Evolutionary conservation across 805 yeast species (phyloP).

Genomic region (Myxozyma vanderwaltii): DNA sequence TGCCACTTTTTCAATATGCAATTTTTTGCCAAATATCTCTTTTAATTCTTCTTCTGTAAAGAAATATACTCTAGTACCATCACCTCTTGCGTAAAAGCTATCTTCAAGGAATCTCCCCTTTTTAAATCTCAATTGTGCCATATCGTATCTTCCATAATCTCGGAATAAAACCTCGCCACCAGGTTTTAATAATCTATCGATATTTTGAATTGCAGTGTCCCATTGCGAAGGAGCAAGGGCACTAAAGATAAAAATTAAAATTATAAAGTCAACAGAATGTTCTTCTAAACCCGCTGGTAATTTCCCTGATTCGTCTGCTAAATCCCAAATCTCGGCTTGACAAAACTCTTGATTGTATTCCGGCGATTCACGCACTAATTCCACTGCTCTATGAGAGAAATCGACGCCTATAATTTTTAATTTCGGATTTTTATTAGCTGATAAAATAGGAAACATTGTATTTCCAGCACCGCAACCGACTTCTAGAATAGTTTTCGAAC

Average conservation of each 20-base stretch:
- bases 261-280: constrained; percentile 82
- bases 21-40: constrained; percentile 64
- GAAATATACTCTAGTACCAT: constrained; percentile 96
- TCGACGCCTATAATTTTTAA: constrained; percentile 82
- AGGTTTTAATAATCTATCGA: constrained; percentile 76
- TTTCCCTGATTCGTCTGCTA: constrained; percentile 69
- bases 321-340: constrained; percentile 92
- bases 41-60: constrained; percentile 91
- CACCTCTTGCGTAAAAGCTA: constrained; percentile 94
- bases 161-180: constrained; percentile 89
- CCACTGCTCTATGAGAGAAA: constrained; percentile 86
- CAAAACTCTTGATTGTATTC: constrained; percentile 57
- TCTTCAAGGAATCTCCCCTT: constrained; percentile 84
- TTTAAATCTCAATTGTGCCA: constrained; percentile 93
- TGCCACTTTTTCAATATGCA: constrained; percentile 74
- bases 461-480: constrained; percentile 99
- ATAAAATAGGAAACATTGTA: constrained; percentile 86
- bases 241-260: constrained; percentile 93
- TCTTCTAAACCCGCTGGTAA: constrained; percentile 86
- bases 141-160: constrained; percentile 94
- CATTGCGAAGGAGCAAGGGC: constrained; percentile 93
- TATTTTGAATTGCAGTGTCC: constrained; percentile 73
- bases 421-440: constrained; percentile 77
- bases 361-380: constrained; percentile 69
- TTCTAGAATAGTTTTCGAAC: constrained; percentile 77